Evolutionary conservation across 805 yeast genomes (phyloP).

Genomic region (Candida multigemmis): DNA sequence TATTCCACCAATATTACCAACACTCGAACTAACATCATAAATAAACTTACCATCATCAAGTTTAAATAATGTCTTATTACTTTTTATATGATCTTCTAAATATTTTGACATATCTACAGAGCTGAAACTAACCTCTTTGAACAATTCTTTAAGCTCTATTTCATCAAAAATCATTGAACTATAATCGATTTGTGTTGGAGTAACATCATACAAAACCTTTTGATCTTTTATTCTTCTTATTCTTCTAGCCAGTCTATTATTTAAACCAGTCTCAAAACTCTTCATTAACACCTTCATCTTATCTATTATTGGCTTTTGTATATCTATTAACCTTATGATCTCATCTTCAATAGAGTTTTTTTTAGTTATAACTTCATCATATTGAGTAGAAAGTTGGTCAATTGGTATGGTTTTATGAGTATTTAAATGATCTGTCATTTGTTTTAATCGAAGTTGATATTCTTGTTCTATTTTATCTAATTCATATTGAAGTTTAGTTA

Average conservation of each 20-base stretch:
- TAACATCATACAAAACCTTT: constrained; percentile 1
- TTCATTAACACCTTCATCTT: constrained; percentile 17
- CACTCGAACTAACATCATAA: too few relatives aligned
- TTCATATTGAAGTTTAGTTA: constrained; percentile 17
- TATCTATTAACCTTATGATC: constrained; percentile 13
- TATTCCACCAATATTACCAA: too few relatives aligned
- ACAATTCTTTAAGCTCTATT: constrained; percentile 4
- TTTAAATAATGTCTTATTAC: constrained; percentile 10
- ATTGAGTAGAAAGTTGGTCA: constrained; percentile 11
- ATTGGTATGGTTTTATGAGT: constrained; percentile 6
- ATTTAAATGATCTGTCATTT: constrained; percentile 10
- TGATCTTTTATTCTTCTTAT: not conserved
- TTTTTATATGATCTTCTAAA: constrained; percentile 12
- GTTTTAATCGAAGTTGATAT: constrained; percentile 16
- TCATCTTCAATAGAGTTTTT: constrained; percentile 9
- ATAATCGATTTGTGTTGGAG: constrained; percentile 1
- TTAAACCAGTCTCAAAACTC: constrained; percentile 11
- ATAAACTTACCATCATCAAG: constrained; percentile 11
- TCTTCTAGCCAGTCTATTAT: constrained; percentile 6
- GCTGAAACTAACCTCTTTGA: constrained; percentile 4
- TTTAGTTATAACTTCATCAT: constrained; percentile 9
- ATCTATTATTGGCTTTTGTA: constrained; percentile 27
- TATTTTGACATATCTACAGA: constrained; percentile 7
- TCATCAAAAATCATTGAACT: constrained; percentile 4
- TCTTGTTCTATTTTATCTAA: constrained; percentile 14